A percentile compares a stretch with the other conserved stretches of the same genome.
Evolutionary conservation across 2,329 filamentous ascomycete genomes (phyloP).

Genomic region (Xylaria polymorpha): DNA sequence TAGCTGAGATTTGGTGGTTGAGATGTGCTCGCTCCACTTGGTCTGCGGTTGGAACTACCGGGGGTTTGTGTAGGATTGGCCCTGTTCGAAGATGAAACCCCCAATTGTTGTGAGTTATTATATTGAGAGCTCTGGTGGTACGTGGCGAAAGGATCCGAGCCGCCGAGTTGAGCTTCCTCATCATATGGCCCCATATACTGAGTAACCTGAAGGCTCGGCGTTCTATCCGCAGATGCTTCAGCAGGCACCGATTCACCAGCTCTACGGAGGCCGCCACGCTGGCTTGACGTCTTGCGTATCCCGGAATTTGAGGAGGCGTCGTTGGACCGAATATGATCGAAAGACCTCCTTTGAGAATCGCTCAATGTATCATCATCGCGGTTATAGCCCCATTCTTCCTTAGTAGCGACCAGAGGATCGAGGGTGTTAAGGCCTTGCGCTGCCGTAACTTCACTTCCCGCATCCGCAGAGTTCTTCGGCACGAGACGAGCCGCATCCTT

Average conservation of each 20-base stretch:
- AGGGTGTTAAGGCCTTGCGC: constrained; percentile 59
- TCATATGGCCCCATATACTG: constrained; percentile 48
- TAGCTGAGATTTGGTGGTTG: constrained; percentile 22
- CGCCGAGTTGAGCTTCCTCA: constrained; percentile 50
- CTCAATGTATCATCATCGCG: constrained; percentile 53
- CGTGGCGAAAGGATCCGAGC: constrained; percentile 41
- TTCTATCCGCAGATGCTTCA: constrained; percentile 35
- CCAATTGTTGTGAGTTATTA: constrained; percentile 36
- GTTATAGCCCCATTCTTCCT: constrained; percentile 55
- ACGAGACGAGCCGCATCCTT: constrained; percentile 76
- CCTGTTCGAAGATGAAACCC: constrained; percentile 31
- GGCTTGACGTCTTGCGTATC: constrained; percentile 46
- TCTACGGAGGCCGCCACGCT: constrained; percentile 48
- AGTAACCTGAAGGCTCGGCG: constrained; percentile 47
- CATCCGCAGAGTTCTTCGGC: constrained; percentile 53
- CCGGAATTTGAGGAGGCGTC: constrained; percentile 50
- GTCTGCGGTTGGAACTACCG: constrained; percentile 17
- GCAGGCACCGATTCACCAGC: constrained; percentile 48
- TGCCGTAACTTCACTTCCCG: constrained; percentile 57
- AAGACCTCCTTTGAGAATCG: constrained; percentile 47
- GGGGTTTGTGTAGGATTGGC: constrained; percentile 23
- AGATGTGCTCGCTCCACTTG: constrained; percentile 30
- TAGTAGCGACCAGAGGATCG: constrained; percentile 49
- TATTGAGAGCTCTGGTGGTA: constrained; percentile 22
- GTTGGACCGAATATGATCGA: constrained; percentile 53